These are phyloP conservation scores for Metarhizium guizhouense DNA, from an alignment of 2,329 filamentous ascomycete species.

Conservation along the genomic window DNA sequence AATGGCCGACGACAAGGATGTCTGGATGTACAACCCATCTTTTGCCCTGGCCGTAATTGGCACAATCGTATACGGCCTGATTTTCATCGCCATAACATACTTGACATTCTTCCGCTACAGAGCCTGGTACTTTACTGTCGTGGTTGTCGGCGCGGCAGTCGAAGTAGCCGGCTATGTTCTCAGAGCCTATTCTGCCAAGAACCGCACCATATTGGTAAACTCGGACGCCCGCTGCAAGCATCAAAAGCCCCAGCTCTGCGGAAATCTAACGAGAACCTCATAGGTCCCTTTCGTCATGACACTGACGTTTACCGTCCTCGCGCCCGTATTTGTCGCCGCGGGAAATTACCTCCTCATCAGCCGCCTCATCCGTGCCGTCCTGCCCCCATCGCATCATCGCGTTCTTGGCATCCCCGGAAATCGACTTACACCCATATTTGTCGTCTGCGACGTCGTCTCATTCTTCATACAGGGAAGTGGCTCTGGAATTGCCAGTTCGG, in stretches of 20 bases:
- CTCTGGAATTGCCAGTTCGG: conserved; percentile 31
- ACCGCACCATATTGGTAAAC: conserved; percentile 19
- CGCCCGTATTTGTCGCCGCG: conserved; percentile 39
- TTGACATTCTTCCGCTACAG: conserved; percentile 31
- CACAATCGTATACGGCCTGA: conserved; percentile 29
- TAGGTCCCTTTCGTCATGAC: conserved; percentile 26
- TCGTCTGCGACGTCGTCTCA: conserved; percentile 34
- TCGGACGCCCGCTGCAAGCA: too few relatives aligned
- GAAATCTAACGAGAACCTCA: conserved; percentile 1
- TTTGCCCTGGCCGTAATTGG: conserved; percentile 32
- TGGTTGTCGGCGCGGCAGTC: conserved; percentile 30
- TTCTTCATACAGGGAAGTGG: conserved; percentile 36
- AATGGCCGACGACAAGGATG: conserved; percentile 16
- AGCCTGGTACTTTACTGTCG: conserved; percentile 32
- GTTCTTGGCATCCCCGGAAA: conserved; percentile 27
- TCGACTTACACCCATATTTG: conserved; percentile 35
- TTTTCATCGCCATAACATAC: conserved; percentile 28
- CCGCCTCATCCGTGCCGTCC: conserved; percentile 31
- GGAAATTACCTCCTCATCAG: conserved; percentile 43
- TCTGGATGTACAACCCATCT: conserved; percentile 37
- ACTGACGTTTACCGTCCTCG: conserved; percentile 34
- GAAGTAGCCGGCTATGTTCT: conserved; percentile 34
- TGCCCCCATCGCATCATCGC: conserved; percentile 22
- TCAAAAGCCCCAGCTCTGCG: too few relatives aligned
- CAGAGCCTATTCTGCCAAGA: conserved; percentile 26